Base-by-base conservation (phyloP, 805 yeast species). In the Candida tibetensis region DNA sequence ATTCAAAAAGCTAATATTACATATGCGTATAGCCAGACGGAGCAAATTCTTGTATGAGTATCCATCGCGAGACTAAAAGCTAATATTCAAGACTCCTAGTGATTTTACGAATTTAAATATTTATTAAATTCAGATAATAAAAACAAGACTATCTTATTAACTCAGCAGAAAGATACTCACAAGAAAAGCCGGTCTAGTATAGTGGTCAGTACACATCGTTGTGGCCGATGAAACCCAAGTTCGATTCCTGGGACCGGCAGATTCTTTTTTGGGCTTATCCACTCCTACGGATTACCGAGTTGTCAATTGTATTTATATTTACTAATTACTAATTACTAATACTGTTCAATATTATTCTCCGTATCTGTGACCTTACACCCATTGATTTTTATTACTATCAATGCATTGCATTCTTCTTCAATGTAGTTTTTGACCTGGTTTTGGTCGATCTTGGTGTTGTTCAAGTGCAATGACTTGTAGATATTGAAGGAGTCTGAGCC, bases 301-400 rank as follows among this genome's bases (percentile, higher is more conserved):
- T 22, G 8, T 22, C 8, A 22, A 22, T 22, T 12, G 8, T 22
- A 22, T 30, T 17, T 17, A 27, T 34, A 13, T 17, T 6, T 14
- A 17, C 16, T 26, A n/a, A 28, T n/a, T 12, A 23, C 4, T 30
- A 9, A 29, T 16, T 9, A 32, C 49, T 37, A 60, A 42, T 62
- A 67, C 47, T 56, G 60, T 29, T 52, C 55, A 17, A 76, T 71
- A 47, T 83, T 81, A 58, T 85, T 80, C 32, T 83, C 78, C 6
- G 79, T 73, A 52, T 90, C 96, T 9, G 95, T 86, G 17, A 89
- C 85, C 51, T 82, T 83, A 17, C 88, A 89, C 28, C 76, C 72
- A 32, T 71, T 72, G 30, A 90, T 71, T 52, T 73, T 71, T 28
- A 88, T 79, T 42, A 84, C 68, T 14, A 89, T 70, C 36, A 87